Percentiles rank a stretch among this genome's conserved stretches.
Conservation (phyloP, 106 monocot genomes). For the Iris macrosiphon region DNA sequence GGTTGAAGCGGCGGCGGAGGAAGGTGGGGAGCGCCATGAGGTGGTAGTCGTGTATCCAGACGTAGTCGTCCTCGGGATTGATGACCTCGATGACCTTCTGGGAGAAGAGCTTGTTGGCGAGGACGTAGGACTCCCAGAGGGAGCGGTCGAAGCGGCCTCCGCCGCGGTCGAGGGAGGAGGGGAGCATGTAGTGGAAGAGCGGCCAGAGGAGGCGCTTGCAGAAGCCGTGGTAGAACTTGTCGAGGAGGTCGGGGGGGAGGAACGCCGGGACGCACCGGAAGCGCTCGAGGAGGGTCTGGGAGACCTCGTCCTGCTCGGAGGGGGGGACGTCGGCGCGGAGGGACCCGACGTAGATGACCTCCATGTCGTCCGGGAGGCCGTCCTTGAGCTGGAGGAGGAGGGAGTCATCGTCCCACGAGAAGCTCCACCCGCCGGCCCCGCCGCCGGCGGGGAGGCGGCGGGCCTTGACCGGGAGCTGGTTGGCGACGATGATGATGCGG, state of each 20-base stretch:
- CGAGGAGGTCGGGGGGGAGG: slow-evolving; percentile 32
- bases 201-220: slow-evolving; percentile 75
- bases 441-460: slow-evolving; percentile 47
- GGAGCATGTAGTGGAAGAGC: slow-evolving; percentile 70
- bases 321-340: slow-evolving; percentile 31
- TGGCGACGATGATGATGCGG: slow-evolving; percentile 78
- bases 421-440: slow-evolving; percentile 55
- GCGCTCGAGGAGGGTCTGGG: slow-evolving; percentile 42
- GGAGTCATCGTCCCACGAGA: slow-evolving; percentile 86
- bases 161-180: slow-evolving; percentile 21
- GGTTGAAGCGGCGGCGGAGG: slow-evolving; percentile 47
- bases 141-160: slow-evolving; percentile 53
- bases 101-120: slow-evolving; percentile 52
- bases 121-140: slow-evolving; percentile 55
- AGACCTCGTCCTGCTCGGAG: slow-evolving; percentile 53
- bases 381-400: slow-evolving; percentile 88
- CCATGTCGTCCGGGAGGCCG: slow-evolving; percentile 89
- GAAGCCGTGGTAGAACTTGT: slow-evolving; percentile 61
- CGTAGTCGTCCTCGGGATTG: slow-evolving; percentile 65
- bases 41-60: slow-evolving; percentile 79
- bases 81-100: slow-evolving; percentile 67
- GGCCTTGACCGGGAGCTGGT: slow-evolving; percentile 66
- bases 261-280: slow-evolving; percentile 70
- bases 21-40: slow-evolving; percentile 70
- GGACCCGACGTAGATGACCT: slow-evolving; percentile 60